These are phyloP conservation scores for Yarrowia sp. DNA, from an alignment of 805 yeast species.

Conservation along the genomic window DNA sequence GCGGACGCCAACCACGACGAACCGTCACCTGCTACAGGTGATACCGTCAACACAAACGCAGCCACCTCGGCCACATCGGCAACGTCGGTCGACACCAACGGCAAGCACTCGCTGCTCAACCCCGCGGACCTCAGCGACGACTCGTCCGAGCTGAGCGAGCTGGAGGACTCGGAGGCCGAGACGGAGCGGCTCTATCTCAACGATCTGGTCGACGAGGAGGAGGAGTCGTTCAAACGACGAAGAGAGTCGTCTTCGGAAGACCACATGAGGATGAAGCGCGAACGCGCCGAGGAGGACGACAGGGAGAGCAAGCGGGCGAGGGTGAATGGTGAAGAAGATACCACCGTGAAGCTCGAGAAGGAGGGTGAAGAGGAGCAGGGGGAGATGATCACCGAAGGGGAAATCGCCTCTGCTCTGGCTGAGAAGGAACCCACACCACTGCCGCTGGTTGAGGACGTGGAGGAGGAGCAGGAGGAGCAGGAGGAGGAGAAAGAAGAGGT, in stretches of 20 bases:
- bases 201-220: constrained; percentile 42
- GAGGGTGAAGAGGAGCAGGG: neutral
- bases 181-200: constrained; percentile 76
- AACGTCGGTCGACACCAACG: neutral
- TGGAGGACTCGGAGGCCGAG: constrained; percentile 73
- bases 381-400: neutral
- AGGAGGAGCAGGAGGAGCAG: neutral
- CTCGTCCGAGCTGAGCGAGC: constrained; percentile 47
- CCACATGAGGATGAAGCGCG: constrained; percentile 26
- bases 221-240: constrained; percentile 24
- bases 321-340: constrained; percentile 29
- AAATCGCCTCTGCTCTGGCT: neutral
- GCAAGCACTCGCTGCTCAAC: neutral
- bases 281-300: constrained; percentile 29
- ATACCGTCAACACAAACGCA: no score
- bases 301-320: constrained; percentile 23
- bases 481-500: no score
- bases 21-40: no score
- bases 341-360: neutral
- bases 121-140: constrained; percentile 31
- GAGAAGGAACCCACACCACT: constrained; percentile 7
- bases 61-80: neutral
- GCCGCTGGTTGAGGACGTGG: neutral
- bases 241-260: constrained; percentile 23
- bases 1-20: neutral